A percentile compares a stretch with the other conserved stretches of the same genome.
Evolutionary conservation across 352 stramenopile species (phyloP).

Genomic region (Thalassiosira ordinaria): DNA sequence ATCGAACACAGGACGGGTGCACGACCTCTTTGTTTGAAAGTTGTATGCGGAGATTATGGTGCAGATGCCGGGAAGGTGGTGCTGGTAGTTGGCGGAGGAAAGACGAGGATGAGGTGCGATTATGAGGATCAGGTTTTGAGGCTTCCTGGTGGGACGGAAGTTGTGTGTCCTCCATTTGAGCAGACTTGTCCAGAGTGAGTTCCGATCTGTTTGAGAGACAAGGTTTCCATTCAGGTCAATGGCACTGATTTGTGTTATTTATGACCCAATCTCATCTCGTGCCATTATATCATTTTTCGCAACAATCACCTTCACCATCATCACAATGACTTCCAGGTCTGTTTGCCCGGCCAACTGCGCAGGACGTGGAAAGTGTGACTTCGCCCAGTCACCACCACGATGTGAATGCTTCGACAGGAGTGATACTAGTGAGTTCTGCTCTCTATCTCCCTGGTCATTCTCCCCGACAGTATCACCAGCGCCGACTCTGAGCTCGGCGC

Average conservation of each 20-base stretch:
- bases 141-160: slow-evolving; percentile 30
- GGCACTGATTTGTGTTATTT: too few relatives aligned
- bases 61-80: slow-evolving; percentile 37
- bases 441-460: slow-evolving; percentile 30
- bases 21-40: slow-evolving; percentile 41
- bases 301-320: not conserved
- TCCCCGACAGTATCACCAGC: slow-evolving; percentile 47
- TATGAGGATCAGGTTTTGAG: slow-evolving; percentile 42
- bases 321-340: slow-evolving; percentile 10
- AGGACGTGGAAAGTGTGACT: slow-evolving; percentile 46
- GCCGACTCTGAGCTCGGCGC: slow-evolving; percentile 26
- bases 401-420: slow-evolving; percentile 50
- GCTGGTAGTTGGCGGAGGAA: slow-evolving; percentile 11
- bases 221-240: not conserved
- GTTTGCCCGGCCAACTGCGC: slow-evolving; percentile 46
- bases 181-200: slow-evolving; percentile 44
- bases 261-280: slow-evolving; percentile 2
- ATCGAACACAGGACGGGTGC: slow-evolving; percentile 38
- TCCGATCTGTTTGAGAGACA: not conserved
- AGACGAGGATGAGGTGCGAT: slow-evolving; percentile 30
- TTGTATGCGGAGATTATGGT: slow-evolving; percentile 32
- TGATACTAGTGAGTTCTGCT: slow-evolving; percentile 38
- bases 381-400: slow-evolving; percentile 32
- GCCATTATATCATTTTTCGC: too few relatives aligned
- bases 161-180: slow-evolving; percentile 45